Base-by-base conservation (phyloP, 495 filamentous ascomycete species). In the Halenospora varia region DNA sequence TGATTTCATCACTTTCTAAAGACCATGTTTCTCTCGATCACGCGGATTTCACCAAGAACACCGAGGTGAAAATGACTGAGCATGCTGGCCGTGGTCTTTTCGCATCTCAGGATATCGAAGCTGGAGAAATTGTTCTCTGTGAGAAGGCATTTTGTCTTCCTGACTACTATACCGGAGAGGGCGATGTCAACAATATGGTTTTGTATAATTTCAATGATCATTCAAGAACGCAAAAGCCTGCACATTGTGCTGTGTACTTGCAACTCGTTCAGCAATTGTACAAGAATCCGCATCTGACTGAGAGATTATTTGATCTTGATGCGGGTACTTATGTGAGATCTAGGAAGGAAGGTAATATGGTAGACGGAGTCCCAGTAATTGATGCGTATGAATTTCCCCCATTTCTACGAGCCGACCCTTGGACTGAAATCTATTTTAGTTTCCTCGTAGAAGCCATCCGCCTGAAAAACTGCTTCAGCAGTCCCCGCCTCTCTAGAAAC, bases 101-200 rank as follows among this genome's bases (percentile, higher is more conserved):
- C 54, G 71, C 77, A 0, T 78, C 76, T 11, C 60, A 68, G 20
- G 71, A 62, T 10, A 73, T 85, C 48, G 67, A 74, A 48, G 72
- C 72, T 0, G 82, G 81, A 0, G 79, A 82, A 4, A 68, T 84
- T 11, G 61, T 84, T 0, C 55, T 83, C 15, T 81, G 76, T 48
- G 80, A 84, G 58, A 85, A 84, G 55, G 78, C 81, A 0, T 81
- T 84, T 52, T 64, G 61, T n/a, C 45, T 59, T 19, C 51, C 57
- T 15, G 20, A 56, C 41, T 67, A 56, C 62, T 69, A 29, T 74
- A 15, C 15, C 15, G 52, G 17, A 20, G 58, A 55, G 22, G 58
- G 53, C 48, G 22, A 48, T 10, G 23, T 2, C 1, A 40, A 26
- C 19, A 17, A 47, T 2, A 6, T 39, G n/a, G 68, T 69, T 44